phyloP scores from a whole-genome alignment of 2,329 filamentous ascomycete genomes.

The Penicillium hesseltinei region DNA sequence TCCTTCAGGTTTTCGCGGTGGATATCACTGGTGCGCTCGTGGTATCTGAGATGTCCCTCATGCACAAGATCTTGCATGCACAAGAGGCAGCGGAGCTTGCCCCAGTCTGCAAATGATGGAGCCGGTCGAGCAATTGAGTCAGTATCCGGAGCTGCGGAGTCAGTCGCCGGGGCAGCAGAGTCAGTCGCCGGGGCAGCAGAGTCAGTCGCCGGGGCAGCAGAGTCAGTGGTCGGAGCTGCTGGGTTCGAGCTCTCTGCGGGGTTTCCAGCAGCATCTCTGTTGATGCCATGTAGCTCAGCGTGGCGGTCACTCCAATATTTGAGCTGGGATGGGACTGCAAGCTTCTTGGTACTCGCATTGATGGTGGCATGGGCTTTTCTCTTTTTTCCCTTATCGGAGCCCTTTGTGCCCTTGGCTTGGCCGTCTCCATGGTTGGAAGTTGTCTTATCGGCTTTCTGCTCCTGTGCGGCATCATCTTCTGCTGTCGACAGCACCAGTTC shows the following conservation, averaged over 20 bases:
- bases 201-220: background rate
- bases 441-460: conserved; percentile 24
- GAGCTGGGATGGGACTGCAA: conserved; percentile 62
- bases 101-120: conserved; percentile 61
- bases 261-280: conserved; percentile 32
- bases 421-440: conserved; percentile 19
- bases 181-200: background rate
- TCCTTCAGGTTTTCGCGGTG: background rate
- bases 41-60: conserved; percentile 55
- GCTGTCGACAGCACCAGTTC: conserved; percentile 60
- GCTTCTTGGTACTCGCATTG: conserved; percentile 39
- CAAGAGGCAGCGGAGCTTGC: conserved; percentile 60
- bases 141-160: background rate
- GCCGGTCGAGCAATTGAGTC: conserved; percentile 39
- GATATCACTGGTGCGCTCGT: conserved; percentile 28
- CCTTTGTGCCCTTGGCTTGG: conserved; percentile 37
- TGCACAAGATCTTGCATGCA: conserved; percentile 60
- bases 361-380: conserved; percentile 46
- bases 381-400: conserved; percentile 48
- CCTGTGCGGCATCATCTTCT: conserved; percentile 39
- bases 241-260: conserved; percentile 23
- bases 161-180: too few relatives aligned
- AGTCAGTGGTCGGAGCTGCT: conserved; percentile 14
- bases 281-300: conserved; percentile 61
- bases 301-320: conserved; percentile 71